Evolutionary conservation across 345 rosid species (phyloP).

Genomic region (Eucalyptus decipiens): DNA sequence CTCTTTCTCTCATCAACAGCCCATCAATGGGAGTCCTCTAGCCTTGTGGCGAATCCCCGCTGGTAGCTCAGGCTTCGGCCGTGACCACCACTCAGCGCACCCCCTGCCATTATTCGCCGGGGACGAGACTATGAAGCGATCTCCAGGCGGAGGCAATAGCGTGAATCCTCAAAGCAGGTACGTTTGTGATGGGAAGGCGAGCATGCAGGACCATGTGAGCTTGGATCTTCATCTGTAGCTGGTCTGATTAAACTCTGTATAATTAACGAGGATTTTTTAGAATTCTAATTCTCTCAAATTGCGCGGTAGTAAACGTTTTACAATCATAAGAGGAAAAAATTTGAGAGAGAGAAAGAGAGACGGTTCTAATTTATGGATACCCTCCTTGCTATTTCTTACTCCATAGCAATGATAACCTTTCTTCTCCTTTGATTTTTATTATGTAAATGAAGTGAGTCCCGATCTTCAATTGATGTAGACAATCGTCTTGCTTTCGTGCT

Average conservation of each 20-base stretch:
- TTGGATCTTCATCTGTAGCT: conserved; percentile 92
- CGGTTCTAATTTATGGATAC: background rate
- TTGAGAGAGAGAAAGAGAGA: background rate
- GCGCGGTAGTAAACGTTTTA: background rate
- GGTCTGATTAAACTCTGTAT: background rate
- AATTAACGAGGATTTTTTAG: background rate
- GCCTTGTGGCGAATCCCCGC: conserved; percentile 73
- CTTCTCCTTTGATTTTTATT: background rate
- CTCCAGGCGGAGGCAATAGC: conserved; percentile 14
- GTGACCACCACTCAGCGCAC: conserved; percentile 21
- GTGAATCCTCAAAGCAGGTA: conserved; percentile 16
- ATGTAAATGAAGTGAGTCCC: background rate
- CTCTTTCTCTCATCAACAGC: conserved; percentile 27
- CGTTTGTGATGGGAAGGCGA: conserved; percentile 36
- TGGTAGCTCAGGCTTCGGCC: conserved; percentile 4
- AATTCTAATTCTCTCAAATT: background rate
- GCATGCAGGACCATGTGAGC: conserved; percentile 76
- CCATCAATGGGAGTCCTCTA: conserved; percentile 68
- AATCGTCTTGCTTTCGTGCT: background rate
- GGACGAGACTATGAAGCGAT: conserved; percentile 6
- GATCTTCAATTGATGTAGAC: background rate
- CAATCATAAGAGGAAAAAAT: background rate
- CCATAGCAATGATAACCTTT: background rate
- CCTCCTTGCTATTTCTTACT: background rate
- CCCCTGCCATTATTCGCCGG: conserved; percentile 28